Evolutionary conservation across 208 protist species (phyloP).

Genomic region (Leishmania mexicana): DNA sequence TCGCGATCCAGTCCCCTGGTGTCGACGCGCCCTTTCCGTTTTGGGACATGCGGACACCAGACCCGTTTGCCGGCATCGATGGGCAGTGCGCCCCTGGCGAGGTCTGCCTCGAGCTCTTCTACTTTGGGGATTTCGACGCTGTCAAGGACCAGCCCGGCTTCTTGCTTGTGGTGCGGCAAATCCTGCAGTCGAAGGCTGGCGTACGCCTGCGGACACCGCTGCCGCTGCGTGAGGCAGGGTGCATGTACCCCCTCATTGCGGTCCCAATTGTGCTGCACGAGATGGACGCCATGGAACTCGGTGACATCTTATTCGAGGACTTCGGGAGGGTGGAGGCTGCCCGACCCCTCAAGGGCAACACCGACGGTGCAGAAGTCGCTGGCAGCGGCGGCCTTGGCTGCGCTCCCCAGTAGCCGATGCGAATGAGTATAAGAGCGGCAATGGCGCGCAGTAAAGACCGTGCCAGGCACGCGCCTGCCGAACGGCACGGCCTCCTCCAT

Average conservation of each 20-base stretch:
- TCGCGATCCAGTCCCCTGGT: conserved; percentile 63
- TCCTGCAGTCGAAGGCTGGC: conserved; percentile 50
- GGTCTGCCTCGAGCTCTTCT: conserved; percentile 79
- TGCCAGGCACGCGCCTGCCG: not conserved
- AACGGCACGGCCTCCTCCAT: not conserved
- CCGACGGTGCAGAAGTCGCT: conserved; percentile 22
- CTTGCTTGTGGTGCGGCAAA: conserved; percentile 40
- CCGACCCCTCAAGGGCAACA: conserved; percentile 4
- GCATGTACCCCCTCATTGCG: conserved; percentile 83
- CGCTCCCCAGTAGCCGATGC: conserved; percentile 9
- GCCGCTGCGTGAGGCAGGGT: conserved; percentile 72
- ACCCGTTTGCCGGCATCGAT: conserved; percentile 33
- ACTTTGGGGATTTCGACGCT: conserved; percentile 70
- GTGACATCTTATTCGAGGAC: conserved; percentile 71
- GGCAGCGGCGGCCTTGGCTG: conserved; percentile 11
- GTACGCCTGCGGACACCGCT: conserved; percentile 53
- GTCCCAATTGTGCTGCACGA: conserved; percentile 63
- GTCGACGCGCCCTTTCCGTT: conserved; percentile 60
- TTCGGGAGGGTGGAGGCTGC: conserved; percentile 50
- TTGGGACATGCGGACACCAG: conserved; percentile 73
- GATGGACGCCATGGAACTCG: conserved; percentile 72
- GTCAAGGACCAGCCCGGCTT: conserved; percentile 59
- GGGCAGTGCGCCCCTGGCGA: conserved; percentile 47
- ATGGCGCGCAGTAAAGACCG: not conserved
- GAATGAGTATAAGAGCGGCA: too few species aligned